Evolutionary conservation across 192 early-diverging fungal genomes (phyloP).

Genomic region (Backusella westeae): DNA sequence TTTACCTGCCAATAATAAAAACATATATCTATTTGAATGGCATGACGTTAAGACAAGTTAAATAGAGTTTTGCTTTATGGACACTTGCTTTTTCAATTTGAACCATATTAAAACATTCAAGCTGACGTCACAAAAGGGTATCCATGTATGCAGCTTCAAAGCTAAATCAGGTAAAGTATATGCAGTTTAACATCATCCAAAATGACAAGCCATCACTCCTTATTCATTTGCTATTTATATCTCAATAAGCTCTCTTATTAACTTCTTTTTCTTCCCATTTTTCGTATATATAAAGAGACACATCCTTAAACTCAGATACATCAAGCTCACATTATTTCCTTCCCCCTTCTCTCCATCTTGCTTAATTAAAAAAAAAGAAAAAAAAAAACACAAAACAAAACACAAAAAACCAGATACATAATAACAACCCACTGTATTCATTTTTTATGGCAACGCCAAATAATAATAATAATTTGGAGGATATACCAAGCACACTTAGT

Average conservation of each 20-base stretch:
- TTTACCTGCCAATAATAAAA: background rate
- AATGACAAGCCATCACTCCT: conserved; percentile 10
- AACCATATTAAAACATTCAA: background rate
- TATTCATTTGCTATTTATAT: conserved; percentile 10
- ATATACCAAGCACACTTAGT: background rate
- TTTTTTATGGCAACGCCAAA: background rate
- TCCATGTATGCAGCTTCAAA: background rate
- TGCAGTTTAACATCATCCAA: conserved; percentile 10
- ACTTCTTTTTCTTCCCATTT: background rate
- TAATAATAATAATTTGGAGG: background rate
- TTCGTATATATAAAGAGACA: background rate
- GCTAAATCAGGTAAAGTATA: background rate
- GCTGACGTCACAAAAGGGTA: background rate
- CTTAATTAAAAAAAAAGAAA: background rate
- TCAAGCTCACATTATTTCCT: background rate
- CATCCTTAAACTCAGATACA: background rate
- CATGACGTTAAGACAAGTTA: background rate
- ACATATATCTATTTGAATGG: background rate
- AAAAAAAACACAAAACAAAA: background rate
- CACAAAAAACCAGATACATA: background rate
- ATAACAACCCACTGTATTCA: background rate
- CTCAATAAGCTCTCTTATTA: background rate
- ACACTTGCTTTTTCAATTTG: background rate
- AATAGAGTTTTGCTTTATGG: background rate
- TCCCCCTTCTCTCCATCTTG: background rate